A percentile compares a stretch with the other conserved stretches of the same genome.
Conservation (phyloP, 139 green algal species). For the Limnomonas spitsbergensis region DNA sequence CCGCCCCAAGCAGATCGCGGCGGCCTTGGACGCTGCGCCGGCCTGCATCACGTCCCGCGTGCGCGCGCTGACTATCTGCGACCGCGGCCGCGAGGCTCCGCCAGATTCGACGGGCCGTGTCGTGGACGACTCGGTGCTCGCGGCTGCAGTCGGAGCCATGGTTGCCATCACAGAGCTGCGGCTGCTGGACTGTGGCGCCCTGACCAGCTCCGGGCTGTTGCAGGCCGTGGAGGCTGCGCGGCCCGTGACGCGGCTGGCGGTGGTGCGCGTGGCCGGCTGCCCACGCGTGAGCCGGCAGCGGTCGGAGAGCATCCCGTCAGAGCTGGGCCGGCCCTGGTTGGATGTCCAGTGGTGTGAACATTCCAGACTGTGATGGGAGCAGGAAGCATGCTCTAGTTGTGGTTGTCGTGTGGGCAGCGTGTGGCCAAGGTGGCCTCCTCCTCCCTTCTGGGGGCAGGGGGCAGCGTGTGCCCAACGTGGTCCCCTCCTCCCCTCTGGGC, state of each 20-base stretch:
- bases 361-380: no score
- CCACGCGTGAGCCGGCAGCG: neutral
- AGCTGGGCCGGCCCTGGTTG: neutral
- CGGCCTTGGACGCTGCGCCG: neutral
- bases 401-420: no score
- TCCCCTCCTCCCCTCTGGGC: no score
- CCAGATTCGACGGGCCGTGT: neutral
- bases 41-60: neutral
- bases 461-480: no score
- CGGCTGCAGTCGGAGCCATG: neutral
- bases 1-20: slow-evolving; percentile 12
- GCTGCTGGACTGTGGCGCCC: neutral
- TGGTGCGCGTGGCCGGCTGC: neutral
- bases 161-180: neutral
- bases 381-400: no score
- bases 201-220: neutral
- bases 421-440: no score
- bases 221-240: neutral
- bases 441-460: no score
- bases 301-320: neutral
- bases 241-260: neutral
- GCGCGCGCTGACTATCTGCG: neutral
- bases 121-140: slow-evolving; percentile 10
- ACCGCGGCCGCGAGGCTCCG: neutral
- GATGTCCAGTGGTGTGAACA: neutral